Percentiles rank a stretch among this genome's conserved stretches.
Evolutionary conservation across 1,139 yeast genomes (phyloP).

Genomic region (Kurtzmaniella quercitrusa): DNA sequence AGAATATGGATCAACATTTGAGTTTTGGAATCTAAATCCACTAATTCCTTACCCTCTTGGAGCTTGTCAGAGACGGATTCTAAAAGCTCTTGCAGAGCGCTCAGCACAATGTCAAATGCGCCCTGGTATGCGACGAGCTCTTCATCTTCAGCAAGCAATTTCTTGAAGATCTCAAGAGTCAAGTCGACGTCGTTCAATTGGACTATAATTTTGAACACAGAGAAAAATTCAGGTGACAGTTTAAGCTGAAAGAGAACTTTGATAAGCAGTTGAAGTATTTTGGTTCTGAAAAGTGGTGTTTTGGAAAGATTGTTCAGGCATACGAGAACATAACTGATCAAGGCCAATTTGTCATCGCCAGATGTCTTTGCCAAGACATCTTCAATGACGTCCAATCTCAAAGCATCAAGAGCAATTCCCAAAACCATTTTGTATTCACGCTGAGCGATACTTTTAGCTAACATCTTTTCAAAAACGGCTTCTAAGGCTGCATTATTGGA

Average conservation of each 20-base stretch:
- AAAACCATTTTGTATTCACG: constrained; percentile 79
- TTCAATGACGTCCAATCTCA: constrained; percentile 78
- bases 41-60: constrained; percentile 35
- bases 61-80: constrained; percentile 51
- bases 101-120: constrained; percentile 88
- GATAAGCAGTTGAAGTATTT: constrained; percentile 61
- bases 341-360: constrained; percentile 42
- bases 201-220: constrained; percentile 80
- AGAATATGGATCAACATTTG: constrained; percentile 56
- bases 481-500: constrained; percentile 60
- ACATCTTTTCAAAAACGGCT: constrained; percentile 80
- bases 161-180: constrained; percentile 66
- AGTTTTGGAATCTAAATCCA: constrained; percentile 32
- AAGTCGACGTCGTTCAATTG: constrained; percentile 74
- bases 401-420: constrained; percentile 88
- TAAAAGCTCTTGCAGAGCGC: constrained; percentile 90
- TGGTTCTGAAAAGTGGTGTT: constrained; percentile 61
- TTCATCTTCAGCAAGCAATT: constrained; percentile 42
- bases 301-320: constrained; percentile 64
- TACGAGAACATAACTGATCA: constrained; percentile 72
- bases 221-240: constrained; percentile 60
- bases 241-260: constrained; percentile 13
- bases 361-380: constrained; percentile 35
- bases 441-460: constrained; percentile 66
- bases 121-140: constrained; percentile 78